Percentiles rank a stretch among this genome's conserved stretches.
phyloP scores from a whole-genome alignment of 106 monocot genomes.

The Dioscorea dumetorum region DNA sequence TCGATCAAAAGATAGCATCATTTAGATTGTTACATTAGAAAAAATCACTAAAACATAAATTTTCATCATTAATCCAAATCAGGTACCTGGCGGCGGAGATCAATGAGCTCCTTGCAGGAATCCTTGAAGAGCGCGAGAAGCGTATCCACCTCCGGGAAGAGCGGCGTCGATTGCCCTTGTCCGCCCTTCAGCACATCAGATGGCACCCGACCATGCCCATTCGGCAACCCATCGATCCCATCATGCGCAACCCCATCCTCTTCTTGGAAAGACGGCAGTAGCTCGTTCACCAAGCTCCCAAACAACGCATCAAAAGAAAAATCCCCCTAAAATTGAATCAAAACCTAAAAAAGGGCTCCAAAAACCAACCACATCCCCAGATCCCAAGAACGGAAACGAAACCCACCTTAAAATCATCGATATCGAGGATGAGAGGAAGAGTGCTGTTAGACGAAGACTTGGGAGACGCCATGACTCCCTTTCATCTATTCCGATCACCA shows the following conservation, averaged over 20 bases:
- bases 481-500: not conserved
- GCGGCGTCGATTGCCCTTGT: conserved; percentile 29
- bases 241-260: conserved; percentile 38
- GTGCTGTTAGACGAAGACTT: conserved; percentile 13
- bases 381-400: not conserved
- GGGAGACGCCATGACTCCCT: conserved; percentile 5
- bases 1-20: not conserved
- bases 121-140: conserved; percentile 86
- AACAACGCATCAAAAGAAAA: conserved; percentile 95
- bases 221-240: conserved; percentile 18
- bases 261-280: conserved; percentile 75
- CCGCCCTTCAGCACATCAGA: conserved; percentile 21
- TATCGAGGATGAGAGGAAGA: conserved; percentile 35
- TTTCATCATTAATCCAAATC: too few species aligned
- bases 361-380: not conserved
- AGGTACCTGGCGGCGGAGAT: conserved; percentile 74
- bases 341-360: not conserved
- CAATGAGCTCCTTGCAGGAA: conserved; percentile 87
- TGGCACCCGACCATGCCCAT: conserved; percentile 31
- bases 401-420: conserved; percentile 46
- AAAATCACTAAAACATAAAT: too few species aligned
- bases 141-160: conserved; percentile 89
- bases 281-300: conserved; percentile 82
- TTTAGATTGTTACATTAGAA: too few species aligned
- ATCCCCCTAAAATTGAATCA: conserved; percentile 48